Percentiles rank a stretch among this genome's conserved stretches.
Conservation (phyloP, 139 green algal species). For the Trebouxia sp. region DNA sequence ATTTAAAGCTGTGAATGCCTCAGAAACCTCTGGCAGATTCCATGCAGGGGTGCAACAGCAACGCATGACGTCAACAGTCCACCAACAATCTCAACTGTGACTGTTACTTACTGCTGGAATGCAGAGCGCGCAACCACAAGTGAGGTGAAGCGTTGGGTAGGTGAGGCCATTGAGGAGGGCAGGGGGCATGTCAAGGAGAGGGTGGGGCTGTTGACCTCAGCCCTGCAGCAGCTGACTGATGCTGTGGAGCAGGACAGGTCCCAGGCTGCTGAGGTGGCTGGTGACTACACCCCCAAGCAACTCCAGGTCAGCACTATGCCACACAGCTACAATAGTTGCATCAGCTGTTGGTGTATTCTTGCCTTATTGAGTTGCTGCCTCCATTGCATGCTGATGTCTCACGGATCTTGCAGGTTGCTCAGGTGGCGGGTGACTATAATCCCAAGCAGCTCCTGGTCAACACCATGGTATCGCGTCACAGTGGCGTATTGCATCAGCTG, state of each 20-base stretch:
- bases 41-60: background rate
- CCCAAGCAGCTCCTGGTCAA: too few relatives aligned
- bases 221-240: conserved; percentile 2
- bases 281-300: conserved; percentile 4
- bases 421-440: too few relatives aligned
- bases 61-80: background rate
- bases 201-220: background rate
- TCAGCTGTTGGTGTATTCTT: too few relatives aligned
- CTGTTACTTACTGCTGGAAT: too few relatives aligned
- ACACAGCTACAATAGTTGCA: too few relatives aligned
- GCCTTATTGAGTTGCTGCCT: too few relatives aligned
- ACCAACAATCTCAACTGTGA: background rate
- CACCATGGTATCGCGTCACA: too few relatives aligned
- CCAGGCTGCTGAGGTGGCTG: background rate
- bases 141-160: background rate
- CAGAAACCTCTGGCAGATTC: background rate
- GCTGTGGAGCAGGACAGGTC: background rate
- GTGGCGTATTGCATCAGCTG: too few relatives aligned
- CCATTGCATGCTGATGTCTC: too few relatives aligned
- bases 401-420: too few relatives aligned
- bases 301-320: too few relatives aligned
- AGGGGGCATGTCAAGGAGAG: background rate
- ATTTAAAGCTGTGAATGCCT: too few relatives aligned
- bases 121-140: conserved; percentile 17
- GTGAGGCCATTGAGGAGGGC: background rate